These are phyloP conservation scores for Aspergillus sp. DNA, from an alignment of 2,329 filamentous ascomycete genomes.

Conservation along the genomic window DNA sequence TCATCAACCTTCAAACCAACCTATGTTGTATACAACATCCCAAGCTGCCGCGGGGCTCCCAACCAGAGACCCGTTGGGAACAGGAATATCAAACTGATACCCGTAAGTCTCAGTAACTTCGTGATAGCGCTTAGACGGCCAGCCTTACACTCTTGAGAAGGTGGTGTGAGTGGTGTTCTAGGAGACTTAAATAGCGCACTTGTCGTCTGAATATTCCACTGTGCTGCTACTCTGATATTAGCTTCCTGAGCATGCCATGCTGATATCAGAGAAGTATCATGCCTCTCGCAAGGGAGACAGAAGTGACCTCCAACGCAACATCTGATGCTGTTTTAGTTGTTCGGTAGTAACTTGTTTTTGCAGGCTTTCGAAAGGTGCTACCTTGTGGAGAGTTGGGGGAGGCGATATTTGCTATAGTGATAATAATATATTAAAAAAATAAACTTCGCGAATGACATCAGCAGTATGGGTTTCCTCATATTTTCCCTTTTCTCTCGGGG, in stretches of 20 bases:
- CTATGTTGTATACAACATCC: slow-evolving; percentile 22
- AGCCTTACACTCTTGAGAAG: slow-evolving; percentile 21
- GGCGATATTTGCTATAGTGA: no score
- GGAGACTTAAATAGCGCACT: slow-evolving; percentile 18
- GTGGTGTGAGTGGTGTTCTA: slow-evolving; percentile 25
- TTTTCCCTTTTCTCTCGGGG: no score
- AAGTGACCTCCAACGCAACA: not conserved
- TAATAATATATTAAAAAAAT: no score
- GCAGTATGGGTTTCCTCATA: no score
- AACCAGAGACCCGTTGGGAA: slow-evolving; percentile 24
- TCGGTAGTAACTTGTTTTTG: not conserved
- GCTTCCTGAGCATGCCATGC: not conserved
- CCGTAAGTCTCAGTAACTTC: not conserved
- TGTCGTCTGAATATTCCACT: slow-evolving; percentile 5
- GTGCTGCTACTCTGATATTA: not conserved
- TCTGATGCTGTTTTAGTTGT: not conserved
- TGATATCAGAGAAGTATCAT: not conserved
- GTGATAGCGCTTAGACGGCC: not conserved
- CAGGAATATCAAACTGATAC: slow-evolving; percentile 24
- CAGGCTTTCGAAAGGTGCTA: no score
- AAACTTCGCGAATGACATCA: no score
- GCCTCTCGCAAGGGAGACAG: not conserved
- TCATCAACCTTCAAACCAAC: slow-evolving; percentile 10
- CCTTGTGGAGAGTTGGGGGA: no score
- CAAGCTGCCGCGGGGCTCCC: slow-evolving; percentile 20